Evolutionary conservation across 2,329 filamentous ascomycete species (phyloP).

Genomic region (Colletotrichum lindemuthianum): DNA sequence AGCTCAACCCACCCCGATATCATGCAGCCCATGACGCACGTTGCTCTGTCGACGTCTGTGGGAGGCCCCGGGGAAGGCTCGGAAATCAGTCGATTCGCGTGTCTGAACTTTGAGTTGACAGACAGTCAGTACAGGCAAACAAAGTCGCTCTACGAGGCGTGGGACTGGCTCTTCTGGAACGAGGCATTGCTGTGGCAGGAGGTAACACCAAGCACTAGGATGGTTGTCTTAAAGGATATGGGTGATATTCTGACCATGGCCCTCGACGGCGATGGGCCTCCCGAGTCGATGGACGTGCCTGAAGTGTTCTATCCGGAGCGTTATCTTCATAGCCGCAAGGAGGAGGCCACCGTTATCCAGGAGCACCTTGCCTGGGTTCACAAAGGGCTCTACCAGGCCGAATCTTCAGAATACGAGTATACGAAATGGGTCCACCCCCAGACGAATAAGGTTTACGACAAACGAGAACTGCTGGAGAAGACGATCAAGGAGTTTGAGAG

Average conservation of each 20-base stretch:
- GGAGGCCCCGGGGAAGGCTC: conserved; percentile 41
- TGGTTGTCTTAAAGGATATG: conserved; percentile 55
- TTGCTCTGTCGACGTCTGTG: conserved; percentile 40
- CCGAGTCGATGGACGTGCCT: conserved; percentile 60
- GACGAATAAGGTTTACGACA: conserved; percentile 40
- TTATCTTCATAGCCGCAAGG: conserved; percentile 57
- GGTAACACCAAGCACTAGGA: conserved; percentile 49
- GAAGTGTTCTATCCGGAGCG: conserved; percentile 63
- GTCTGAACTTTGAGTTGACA: conserved; percentile 53
- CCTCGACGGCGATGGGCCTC: conserved; percentile 53
- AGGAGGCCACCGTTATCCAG: conserved; percentile 59
- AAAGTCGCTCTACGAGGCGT: conserved; percentile 57
- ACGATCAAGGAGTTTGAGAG: conserved; percentile 38
- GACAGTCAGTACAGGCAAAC: conserved; percentile 50
- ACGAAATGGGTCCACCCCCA: conserved; percentile 35
- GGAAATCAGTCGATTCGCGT: conserved; percentile 50
- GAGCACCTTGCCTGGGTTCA: conserved; percentile 41
- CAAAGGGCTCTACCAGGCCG: conserved; percentile 36
- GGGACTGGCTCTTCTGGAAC: conserved; percentile 61
- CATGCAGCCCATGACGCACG: conserved; percentile 46
- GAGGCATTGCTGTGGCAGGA: conserved; percentile 51
- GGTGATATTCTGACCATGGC: conserved; percentile 63
- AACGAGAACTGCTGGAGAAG: conserved; percentile 44
- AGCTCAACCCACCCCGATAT: conserved; percentile 32
- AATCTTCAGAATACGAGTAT: conserved; percentile 38